Conservation (phyloP, 164 flowering plant species). For the Vitis rotundifolia region DNA sequence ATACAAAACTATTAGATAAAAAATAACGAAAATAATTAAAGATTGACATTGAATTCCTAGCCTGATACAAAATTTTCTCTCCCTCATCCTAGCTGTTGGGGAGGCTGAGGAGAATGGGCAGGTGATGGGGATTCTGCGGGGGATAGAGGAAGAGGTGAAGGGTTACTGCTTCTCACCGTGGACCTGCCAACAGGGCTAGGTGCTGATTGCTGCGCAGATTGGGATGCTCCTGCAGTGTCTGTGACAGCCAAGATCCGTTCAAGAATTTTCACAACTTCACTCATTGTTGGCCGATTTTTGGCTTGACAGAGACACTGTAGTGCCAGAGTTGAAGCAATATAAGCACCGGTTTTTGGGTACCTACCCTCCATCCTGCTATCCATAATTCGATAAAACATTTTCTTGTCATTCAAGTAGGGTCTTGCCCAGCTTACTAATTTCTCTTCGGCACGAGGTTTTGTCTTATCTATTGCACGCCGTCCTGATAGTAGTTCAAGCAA, state of each 20-base stretch:
- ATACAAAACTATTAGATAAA: no score
- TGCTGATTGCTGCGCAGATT: background rate
- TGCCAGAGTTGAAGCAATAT: conserved; percentile 35
- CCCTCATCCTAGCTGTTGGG: no score
- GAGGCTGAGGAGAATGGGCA: no score
- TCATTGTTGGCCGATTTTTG: conserved; percentile 52
- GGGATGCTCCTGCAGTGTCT: background rate
- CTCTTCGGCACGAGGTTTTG: conserved; percentile 46
- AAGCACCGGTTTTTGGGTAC: conserved; percentile 46
- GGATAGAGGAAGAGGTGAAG: no score
- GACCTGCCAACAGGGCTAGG: background rate
- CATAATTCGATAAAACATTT: conserved; percentile 45
- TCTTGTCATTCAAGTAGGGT: conserved; percentile 46
- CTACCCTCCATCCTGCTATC: conserved; percentile 53
- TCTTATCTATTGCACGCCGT: conserved; percentile 52
- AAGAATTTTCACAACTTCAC: conserved; percentile 36
- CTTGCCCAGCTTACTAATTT: conserved; percentile 60
- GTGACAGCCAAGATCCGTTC: conserved; percentile 26
- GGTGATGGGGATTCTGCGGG: no score
- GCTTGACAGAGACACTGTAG: conserved; percentile 41
- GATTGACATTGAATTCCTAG: no score
- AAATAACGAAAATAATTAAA: no score
- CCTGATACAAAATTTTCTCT: no score
- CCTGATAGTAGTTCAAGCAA: conserved; percentile 65
- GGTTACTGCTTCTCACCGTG: no score